Evolutionary conservation across 2,329 filamentous ascomycete genomes (phyloP).

Genomic region (Colletotrichum cuscutae): DNA sequence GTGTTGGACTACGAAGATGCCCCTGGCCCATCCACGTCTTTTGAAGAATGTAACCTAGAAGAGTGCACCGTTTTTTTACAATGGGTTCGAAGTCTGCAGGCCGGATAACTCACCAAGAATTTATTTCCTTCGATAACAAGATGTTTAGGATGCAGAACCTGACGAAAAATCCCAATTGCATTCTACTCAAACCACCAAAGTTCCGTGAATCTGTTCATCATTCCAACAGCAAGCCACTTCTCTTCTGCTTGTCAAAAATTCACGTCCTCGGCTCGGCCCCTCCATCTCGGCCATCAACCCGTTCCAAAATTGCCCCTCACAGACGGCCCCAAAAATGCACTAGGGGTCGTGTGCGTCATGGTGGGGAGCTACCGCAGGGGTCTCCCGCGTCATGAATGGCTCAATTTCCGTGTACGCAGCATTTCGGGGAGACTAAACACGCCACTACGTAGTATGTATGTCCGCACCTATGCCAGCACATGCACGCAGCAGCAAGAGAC

Average conservation of each 20-base stretch:
- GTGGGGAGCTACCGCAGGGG: not conserved
- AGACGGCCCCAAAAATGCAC: not conserved
- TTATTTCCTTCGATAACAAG: too few species aligned
- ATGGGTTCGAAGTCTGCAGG: too few species aligned
- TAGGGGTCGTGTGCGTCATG: not conserved
- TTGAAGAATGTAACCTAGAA: not conserved
- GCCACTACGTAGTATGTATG: too few species aligned
- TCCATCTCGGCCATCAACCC: not conserved
- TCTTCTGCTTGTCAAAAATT: not conserved
- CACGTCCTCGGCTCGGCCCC: not conserved
- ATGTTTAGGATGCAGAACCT: too few species aligned
- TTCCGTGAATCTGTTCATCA: not conserved
- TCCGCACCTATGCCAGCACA: too few species aligned
- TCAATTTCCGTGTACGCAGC: too few species aligned
- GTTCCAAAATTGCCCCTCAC: not conserved
- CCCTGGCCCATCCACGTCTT: not conserved
- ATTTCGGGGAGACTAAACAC: not conserved
- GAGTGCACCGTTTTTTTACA: not conserved
- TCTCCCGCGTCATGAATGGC: not conserved
- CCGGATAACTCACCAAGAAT: not conserved
- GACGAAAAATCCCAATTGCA: not conserved
- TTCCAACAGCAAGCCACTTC: not conserved
- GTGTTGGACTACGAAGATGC: not conserved
- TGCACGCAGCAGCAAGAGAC: too few species aligned
- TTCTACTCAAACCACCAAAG: not conserved